phyloP scores from a whole-genome alignment of 2,329 filamentous ascomycete genomes.

The Aulographum hederae region DNA sequence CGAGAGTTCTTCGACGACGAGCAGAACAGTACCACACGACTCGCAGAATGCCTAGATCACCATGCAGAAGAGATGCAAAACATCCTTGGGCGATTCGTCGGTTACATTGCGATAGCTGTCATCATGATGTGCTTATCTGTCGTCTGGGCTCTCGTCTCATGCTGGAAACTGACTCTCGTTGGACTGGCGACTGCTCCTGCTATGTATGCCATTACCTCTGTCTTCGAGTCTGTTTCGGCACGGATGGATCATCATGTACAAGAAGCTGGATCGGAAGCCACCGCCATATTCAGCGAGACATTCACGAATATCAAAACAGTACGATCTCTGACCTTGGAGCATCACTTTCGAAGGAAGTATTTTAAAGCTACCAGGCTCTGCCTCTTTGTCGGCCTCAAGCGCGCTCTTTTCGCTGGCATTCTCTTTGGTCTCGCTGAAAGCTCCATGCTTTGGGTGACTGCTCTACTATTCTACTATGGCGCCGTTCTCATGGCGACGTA shows the following conservation, averaged over 20 bases:
- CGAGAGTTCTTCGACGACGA: slow-evolving; percentile 60
- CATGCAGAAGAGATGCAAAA: slow-evolving; percentile 79
- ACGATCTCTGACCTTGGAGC: slow-evolving; percentile 54
- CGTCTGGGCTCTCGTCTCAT: slow-evolving; percentile 53
- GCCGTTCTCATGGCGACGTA: slow-evolving; percentile 39
- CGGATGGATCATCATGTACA: slow-evolving; percentile 39
- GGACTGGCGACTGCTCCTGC: slow-evolving; percentile 50
- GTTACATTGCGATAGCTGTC: slow-evolving; percentile 46
- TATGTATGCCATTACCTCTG: slow-evolving; percentile 45
- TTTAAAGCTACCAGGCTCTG: slow-evolving; percentile 29
- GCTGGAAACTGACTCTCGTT: slow-evolving; percentile 69
- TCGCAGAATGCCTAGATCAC: slow-evolving; percentile 58
- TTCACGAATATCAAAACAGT: slow-evolving; percentile 68
- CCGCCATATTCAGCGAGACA: slow-evolving; percentile 51
- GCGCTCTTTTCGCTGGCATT: slow-evolving; percentile 48
- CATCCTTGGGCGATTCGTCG: slow-evolving; percentile 59
- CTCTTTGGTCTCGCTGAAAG: slow-evolving; percentile 67
- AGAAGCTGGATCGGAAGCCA: slow-evolving; percentile 40
- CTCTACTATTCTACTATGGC: slow-evolving; percentile 73
- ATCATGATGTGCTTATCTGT: slow-evolving; percentile 53
- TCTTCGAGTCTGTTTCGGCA: slow-evolving; percentile 45
- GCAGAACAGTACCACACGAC: slow-evolving; percentile 40
- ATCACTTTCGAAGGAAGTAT: slow-evolving; percentile 50
- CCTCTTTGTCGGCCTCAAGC: slow-evolving; percentile 42
- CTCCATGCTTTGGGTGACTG: slow-evolving; percentile 51